Base-by-base conservation (phyloP, 169 alveolate genomes). In the Cryptosporidium meleagridis region DNA sequence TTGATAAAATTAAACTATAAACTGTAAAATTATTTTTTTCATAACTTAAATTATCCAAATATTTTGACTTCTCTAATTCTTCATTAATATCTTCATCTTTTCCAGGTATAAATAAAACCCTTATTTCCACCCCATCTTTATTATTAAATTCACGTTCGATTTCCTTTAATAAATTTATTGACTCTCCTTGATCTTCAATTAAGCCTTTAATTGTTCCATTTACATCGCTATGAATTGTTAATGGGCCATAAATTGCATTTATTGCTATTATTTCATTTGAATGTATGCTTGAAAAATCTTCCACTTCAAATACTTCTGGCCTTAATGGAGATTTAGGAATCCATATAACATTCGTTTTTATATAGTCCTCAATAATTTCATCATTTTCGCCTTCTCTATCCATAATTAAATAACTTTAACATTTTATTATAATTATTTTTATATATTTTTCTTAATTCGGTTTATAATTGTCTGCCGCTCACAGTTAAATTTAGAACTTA, bases 231-330 rank as follows among this genome's bases (percentile, higher is more conserved):
- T 80, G 89, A 45, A 80, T 18, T 35, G 59, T 80, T 39, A 80
- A 21, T 41, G 55, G 31, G 1, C 89, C 89, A 65, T 80, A 80
- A 35, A 80, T 80, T 48, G 89, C 89, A 80, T 80, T 65, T 23
- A 80, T 37, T 67, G 89, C 89, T 21, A 62, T 62, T 14, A 80
- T 65, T 41, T 80, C 89, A 62, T 80, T 62, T 8, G 23, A 3
- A 35, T 80, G 89, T 29, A 80, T 80, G 48, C 23, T 62, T 31
- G 62, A n/a, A 26, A 37, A 52, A 80, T 80, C 89, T 7, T 62
- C 45, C 23, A 23, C 69, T 16, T 37, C 39, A 45, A 80, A 23
- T 4, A 45, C 39, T 44, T 61, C 69, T 35, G 55, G 44, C 21
- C 29, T 61, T 41, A 35, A 65, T 61, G 89, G 80, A 18, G 18